Conservation (phyloP, 371 early-diverging fungal genomes). For the Chytridium lagenaria region DNA sequence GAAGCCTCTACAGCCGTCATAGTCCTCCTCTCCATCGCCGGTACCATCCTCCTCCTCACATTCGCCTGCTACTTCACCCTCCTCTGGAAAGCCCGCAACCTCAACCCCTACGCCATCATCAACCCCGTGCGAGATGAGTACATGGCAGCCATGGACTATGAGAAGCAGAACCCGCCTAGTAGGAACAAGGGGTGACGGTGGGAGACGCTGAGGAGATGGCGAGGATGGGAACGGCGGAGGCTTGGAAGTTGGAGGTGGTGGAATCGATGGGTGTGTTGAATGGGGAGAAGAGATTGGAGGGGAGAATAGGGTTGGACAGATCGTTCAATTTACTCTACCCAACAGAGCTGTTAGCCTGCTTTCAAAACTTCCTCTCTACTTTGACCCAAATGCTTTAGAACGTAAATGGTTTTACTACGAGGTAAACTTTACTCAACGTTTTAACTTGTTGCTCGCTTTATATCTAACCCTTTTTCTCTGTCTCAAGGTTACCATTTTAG, state of each 20-base stretch:
- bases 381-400: background rate
- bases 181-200: background rate
- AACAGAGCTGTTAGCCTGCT: background rate
- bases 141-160: background rate
- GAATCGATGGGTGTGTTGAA: background rate
- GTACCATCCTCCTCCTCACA: background rate
- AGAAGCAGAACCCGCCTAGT: background rate
- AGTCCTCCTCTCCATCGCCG: background rate
- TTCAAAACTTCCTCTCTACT: background rate
- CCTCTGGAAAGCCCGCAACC: background rate
- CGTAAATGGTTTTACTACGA: constrained; percentile 13
- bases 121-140: background rate
- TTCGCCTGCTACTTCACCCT: background rate
- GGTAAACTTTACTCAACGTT: background rate
- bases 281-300: background rate
- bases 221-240: background rate
- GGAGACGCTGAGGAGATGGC: background rate
- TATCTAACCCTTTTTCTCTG: too few species aligned
- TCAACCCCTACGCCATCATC: background rate
- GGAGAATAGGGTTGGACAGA: background rate
- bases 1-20: too few species aligned
- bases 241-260: constrained; percentile 1
- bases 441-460: background rate
- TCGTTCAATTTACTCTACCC: background rate
- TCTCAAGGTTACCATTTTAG: constrained; percentile 5